Percentiles rank a stretch among this genome's conserved stretches.
Conservation (phyloP, 805 yeast species). For the Brettanomyces sp. region DNA sequence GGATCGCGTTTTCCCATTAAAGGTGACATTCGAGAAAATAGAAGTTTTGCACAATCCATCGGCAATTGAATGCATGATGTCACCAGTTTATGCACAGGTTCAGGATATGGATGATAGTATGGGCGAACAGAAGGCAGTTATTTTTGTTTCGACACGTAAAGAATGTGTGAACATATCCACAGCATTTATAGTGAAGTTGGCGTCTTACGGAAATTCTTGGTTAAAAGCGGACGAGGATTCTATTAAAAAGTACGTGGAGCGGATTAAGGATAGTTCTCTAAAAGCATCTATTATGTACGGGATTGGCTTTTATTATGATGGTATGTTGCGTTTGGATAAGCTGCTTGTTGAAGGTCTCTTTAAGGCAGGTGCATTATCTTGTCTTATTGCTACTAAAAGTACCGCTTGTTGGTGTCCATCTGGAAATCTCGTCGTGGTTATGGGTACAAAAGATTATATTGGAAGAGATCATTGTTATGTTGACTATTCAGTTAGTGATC, state of each 20-base stretch:
- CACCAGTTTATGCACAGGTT: slow-evolving; percentile 37
- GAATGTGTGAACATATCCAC: slow-evolving; percentile 44
- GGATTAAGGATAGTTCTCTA: slow-evolving; percentile 39
- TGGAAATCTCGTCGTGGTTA: slow-evolving; percentile 47
- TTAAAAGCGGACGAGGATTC: slow-evolving; percentile 30
- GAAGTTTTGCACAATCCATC: slow-evolving; percentile 43
- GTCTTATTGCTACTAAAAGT: slow-evolving; percentile 56
- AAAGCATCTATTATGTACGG: slow-evolving; percentile 42
- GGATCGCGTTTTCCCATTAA: slow-evolving; percentile 47
- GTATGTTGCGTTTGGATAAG: slow-evolving; percentile 49
- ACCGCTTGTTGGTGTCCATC: slow-evolving; percentile 40
- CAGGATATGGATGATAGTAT: slow-evolving; percentile 21
- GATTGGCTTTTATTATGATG: slow-evolving; percentile 51
- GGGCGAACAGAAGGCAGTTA: slow-evolving; percentile 28
- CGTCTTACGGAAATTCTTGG: slow-evolving; percentile 29
- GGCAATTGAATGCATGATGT: slow-evolving; percentile 39
- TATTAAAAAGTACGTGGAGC: slow-evolving; percentile 31
- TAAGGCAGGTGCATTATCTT: slow-evolving; percentile 37
- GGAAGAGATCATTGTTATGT: slow-evolving; percentile 63
- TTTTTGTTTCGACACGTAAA: slow-evolving; percentile 51
- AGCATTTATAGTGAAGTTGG: slow-evolving; percentile 28
- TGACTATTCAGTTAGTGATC: slow-evolving; percentile 56
- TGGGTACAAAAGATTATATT: slow-evolving; percentile 66
- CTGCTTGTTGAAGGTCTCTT: slow-evolving; percentile 45
- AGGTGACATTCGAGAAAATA: slow-evolving; percentile 45